Conservation (phyloP, 2,329 filamentous ascomycete species). For the Aspergillus alliaceus region DNA sequence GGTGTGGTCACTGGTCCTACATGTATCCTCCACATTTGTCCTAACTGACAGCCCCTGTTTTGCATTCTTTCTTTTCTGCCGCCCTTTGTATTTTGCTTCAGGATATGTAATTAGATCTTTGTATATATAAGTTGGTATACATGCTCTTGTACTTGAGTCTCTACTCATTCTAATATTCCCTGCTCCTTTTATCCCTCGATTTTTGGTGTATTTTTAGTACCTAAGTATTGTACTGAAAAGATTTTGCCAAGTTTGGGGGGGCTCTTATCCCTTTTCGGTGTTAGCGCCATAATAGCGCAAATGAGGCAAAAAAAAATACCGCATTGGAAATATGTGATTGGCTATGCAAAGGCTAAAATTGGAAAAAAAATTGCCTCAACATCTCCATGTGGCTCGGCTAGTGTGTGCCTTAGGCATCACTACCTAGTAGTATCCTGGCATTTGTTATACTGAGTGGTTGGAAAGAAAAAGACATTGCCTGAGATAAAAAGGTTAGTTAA, state of each 20-base stretch:
- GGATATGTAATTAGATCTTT: too few relatives aligned
- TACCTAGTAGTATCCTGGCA: too few relatives aligned
- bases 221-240: not conserved
- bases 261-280: not conserved
- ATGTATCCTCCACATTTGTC: conserved; percentile 9
- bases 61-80: not conserved
- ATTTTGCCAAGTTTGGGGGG: conserved; percentile 1
- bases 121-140: too few relatives aligned
- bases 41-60: conserved; percentile 2
- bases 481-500: not conserved
- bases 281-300: conserved; percentile 2
- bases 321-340: conserved; percentile 16
- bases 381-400: not conserved
- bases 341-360: conserved; percentile 16
- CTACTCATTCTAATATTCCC: not conserved
- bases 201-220: not conserved
- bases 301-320: conserved; percentile 20
- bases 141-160: too few relatives aligned
- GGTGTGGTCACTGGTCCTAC: not conserved
- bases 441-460: not conserved
- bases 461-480: not conserved
- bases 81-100: not conserved
- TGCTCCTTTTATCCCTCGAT: not conserved
- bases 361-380: conserved; percentile 19
- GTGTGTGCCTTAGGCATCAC: not conserved